phyloP scores from a whole-genome alignment of 1,284 basidiomycete genomes.

The Fomitopsis schrenkii region DNA sequence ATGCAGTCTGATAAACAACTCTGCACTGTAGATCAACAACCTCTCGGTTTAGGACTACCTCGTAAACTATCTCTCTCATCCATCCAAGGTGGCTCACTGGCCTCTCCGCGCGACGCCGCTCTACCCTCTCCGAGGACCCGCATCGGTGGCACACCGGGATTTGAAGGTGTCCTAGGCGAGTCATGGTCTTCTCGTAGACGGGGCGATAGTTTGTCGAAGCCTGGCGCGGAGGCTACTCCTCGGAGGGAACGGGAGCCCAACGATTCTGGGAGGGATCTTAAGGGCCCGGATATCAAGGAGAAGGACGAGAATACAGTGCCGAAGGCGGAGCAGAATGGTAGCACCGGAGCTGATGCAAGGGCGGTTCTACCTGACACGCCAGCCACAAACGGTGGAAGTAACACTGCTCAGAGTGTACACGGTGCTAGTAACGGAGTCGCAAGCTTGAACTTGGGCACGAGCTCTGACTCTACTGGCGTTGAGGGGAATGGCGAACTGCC shows the following conservation, averaged over 20 bases:
- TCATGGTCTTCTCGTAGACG: conserved; percentile 63
- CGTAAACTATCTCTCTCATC: conserved; percentile 71
- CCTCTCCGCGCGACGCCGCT: conserved; percentile 54
- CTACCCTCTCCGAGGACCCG: conserved; percentile 66
- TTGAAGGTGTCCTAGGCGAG: conserved; percentile 73
- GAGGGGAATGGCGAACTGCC: background rate
- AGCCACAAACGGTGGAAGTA: background rate
- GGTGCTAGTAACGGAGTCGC: background rate
- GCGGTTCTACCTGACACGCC: background rate
- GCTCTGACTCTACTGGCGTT: background rate
- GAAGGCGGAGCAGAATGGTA: background rate
- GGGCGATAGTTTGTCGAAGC: conserved; percentile 43
- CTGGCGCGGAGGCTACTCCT: conserved; percentile 19
- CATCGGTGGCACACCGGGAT: conserved; percentile 51
- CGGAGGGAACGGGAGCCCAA: conserved; percentile 32
- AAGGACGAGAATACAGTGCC: conserved; percentile 34
- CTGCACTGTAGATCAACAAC: conserved; percentile 39
- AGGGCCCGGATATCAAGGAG: conserved; percentile 50
- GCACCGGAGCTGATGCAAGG: background rate
- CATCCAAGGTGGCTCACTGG: conserved; percentile 41
- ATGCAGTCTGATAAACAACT: background rate
- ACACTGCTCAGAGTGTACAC: too few relatives aligned
- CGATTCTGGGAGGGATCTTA: conserved; percentile 33
- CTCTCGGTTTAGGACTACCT: conserved; percentile 35
- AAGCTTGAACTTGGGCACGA: background rate